These are phyloP conservation scores for Zhuliangozyma blackwelliae DNA, from an alignment of 1,139 yeast species.

Conservation along the genomic window DNA sequence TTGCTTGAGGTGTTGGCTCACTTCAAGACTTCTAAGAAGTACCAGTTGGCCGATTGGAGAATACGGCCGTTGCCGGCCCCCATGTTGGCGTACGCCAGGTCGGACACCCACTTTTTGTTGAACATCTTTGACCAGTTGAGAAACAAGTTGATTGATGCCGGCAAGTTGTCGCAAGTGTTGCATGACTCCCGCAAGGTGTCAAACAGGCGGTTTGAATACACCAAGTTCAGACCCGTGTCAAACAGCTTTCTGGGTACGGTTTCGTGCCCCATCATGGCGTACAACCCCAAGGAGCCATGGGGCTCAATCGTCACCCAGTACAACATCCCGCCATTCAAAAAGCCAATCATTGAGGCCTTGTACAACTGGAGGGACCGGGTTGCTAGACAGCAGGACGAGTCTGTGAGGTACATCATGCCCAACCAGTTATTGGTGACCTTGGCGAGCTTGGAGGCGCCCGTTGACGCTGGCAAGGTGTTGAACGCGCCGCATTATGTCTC, in stretches of 20 bases:
- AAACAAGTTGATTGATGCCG: constrained; percentile 50
- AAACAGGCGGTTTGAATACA: constrained; percentile 72
- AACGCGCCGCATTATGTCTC: constrained; percentile 47
- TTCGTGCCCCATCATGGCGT: constrained; percentile 47
- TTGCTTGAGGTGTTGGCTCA: constrained; percentile 75
- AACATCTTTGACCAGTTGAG: constrained; percentile 75
- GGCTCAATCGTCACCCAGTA: constrained; percentile 57
- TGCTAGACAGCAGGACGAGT: constrained; percentile 80
- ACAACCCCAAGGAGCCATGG: constrained; percentile 53
- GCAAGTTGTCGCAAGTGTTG: constrained; percentile 47
- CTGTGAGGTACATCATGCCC: constrained; percentile 78
- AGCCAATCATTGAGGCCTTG: constrained; percentile 55
- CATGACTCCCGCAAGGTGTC: constrained; percentile 80
- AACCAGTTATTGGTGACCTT: constrained; percentile 70
- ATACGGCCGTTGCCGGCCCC: constrained; percentile 75
- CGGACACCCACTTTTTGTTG: constrained; percentile 89
- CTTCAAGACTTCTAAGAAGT: constrained; percentile 88
- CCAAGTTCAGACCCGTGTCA: constrained; percentile 51
- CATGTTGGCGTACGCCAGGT: constrained; percentile 84
- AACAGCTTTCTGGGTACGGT: constrained; percentile 25
- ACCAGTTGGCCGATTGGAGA: constrained; percentile 97
- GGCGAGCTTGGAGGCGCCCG: constrained; percentile 52
- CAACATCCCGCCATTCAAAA: constrained; percentile 55
- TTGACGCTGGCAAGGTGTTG: constrained; percentile 54
- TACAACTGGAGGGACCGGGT: constrained; percentile 78